Percentiles rank a stretch among this genome's conserved stretches.
Evolutionary conservation across 108 stramenopile species (phyloP).

Genomic region (Phaeodactylum tricornutum): DNA sequence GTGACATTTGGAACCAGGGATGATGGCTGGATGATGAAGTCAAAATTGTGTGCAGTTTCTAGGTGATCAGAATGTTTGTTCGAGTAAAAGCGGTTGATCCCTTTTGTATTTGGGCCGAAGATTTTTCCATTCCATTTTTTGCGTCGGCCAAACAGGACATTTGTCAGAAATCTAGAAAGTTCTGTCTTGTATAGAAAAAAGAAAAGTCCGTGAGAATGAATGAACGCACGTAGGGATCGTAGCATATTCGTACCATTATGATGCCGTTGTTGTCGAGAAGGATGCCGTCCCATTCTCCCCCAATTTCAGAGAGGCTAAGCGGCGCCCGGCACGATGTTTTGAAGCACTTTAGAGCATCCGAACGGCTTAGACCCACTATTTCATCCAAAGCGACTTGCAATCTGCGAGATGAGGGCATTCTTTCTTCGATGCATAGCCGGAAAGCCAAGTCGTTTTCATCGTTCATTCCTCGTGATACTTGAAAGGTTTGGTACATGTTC

Average conservation of each 20-base stretch:
- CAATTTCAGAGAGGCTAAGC: background rate
- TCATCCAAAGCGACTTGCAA: background rate
- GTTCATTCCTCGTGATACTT: background rate
- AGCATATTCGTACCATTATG: slow-evolving; percentile 7
- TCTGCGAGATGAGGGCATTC: background rate
- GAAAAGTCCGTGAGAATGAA: background rate
- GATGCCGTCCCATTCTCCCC: slow-evolving; percentile 12
- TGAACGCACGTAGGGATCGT: background rate
- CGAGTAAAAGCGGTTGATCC: slow-evolving; percentile 14
- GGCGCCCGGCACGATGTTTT: background rate
- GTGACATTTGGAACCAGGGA: background rate
- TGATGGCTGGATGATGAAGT: slow-evolving; percentile 9
- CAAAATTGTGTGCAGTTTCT: slow-evolving; percentile 4
- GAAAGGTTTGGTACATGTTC: background rate
- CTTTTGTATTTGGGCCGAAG: background rate
- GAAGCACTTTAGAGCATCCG: slow-evolving; percentile 9
- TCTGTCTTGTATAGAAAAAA: background rate
- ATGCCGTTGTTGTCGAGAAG: slow-evolving; percentile 14
- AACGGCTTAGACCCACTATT: background rate
- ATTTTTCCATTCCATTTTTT: slow-evolving; percentile 17
- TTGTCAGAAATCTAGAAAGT: slow-evolving; percentile 8
- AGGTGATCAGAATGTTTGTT: background rate
- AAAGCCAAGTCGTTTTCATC: background rate
- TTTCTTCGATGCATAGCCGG: background rate
- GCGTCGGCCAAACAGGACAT: slow-evolving; percentile 16